Evolutionary conservation across 257 asterid genomes (phyloP).

Genomic region (Dorcoceras hygrometricum): DNA sequence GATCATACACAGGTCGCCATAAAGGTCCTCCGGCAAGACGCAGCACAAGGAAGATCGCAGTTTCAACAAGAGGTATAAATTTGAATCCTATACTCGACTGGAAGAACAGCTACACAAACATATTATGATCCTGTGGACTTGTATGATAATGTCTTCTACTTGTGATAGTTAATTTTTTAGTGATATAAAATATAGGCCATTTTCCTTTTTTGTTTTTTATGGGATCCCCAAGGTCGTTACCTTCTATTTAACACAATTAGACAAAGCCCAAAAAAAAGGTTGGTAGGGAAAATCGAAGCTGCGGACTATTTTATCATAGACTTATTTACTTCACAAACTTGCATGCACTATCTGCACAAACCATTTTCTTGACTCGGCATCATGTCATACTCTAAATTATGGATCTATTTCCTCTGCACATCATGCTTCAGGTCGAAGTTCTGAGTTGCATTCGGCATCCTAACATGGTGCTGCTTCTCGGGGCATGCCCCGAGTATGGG

Average conservation of each 20-base stretch:
- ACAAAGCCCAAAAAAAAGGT: too few species aligned
- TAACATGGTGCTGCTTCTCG: constrained; percentile 95
- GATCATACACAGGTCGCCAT: constrained; percentile 89
- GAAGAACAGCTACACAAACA: constrained; percentile 2
- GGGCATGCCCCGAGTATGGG: constrained; percentile 97
- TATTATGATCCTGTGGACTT: background rate
- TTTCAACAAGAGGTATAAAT: constrained; percentile 85
- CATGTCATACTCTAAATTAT: background rate
- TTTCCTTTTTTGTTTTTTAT: too few species aligned
- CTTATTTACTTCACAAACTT: too few species aligned
- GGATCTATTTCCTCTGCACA: constrained; percentile 12
- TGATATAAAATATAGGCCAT: background rate
- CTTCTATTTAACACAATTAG: too few species aligned
- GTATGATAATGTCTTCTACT: background rate
- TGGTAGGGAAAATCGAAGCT: too few species aligned
- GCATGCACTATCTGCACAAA: too few species aligned
- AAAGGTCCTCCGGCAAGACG: constrained; percentile 93
- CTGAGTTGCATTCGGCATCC: constrained; percentile 90
- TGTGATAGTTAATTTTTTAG: background rate
- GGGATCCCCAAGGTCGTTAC: too few species aligned
- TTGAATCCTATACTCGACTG: too few species aligned
- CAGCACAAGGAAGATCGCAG: constrained; percentile 91
- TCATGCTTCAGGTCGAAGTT: constrained; percentile 70
- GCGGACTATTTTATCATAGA: too few species aligned
- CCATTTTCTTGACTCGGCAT: background rate